Conservation (phyloP, 2,329 filamentous ascomycete species). For the Fragosphaeria purpurea region DNA sequence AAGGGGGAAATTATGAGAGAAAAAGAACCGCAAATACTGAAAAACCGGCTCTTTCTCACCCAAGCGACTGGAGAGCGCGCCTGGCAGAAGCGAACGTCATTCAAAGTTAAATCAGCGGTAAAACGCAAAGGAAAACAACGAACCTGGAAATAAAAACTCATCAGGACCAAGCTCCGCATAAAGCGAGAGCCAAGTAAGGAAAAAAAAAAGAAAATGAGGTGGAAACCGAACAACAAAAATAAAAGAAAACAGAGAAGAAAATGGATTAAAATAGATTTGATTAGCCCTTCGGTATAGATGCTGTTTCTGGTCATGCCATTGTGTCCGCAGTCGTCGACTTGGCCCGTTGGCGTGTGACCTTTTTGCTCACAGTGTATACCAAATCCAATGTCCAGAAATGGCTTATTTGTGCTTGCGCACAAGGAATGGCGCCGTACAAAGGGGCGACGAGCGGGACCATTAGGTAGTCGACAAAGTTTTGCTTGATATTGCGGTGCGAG, state of each 20-base stretch:
- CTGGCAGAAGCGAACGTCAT: constrained; percentile 19
- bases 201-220: not conserved
- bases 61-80: constrained; percentile 6
- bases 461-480: constrained; percentile 52
- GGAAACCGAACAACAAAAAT: not conserved
- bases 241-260: constrained; percentile 8
- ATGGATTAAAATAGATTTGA: not conserved
- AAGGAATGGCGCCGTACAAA: constrained; percentile 57
- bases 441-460: constrained; percentile 59
- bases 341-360: constrained; percentile 45
- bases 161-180: not conserved
- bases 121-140: not conserved
- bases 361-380: constrained; percentile 64
- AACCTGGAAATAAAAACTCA: too few relatives aligned
- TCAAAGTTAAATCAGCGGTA: not conserved
- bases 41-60: constrained; percentile 18
- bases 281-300: not conserved
- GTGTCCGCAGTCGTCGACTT: constrained; percentile 25
- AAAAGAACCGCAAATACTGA: constrained; percentile 17
- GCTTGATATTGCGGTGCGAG: constrained; percentile 44
- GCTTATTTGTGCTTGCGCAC: constrained; percentile 55
- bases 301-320: constrained; percentile 10
- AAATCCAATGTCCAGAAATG: constrained; percentile 62
- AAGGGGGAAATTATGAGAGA: constrained; percentile 8
- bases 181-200: not conserved